Percentiles rank a stretch among this genome's conserved stretches.
Evolutionary conservation across 2,329 filamentous ascomycete genomes (phyloP).

Genomic region (Penicillium sp.): DNA sequence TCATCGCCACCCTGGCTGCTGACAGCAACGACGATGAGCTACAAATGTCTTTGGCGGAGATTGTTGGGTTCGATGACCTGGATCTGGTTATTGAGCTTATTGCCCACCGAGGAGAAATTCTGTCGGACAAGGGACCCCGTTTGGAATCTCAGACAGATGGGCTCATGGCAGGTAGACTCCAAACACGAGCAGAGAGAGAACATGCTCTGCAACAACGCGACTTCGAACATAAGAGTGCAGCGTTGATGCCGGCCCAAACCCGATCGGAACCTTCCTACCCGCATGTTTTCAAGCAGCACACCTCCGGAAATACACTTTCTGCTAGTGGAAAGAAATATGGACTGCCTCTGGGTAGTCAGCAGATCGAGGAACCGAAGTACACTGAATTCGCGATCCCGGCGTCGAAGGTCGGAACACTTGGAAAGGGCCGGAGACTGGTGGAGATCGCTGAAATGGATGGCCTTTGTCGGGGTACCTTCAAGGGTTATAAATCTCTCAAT

Average conservation of each 20-base stretch:
- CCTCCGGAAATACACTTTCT: slow-evolving; percentile 81
- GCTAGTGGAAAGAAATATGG: slow-evolving; percentile 77
- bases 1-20: slow-evolving; percentile 70
- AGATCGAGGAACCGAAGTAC: slow-evolving; percentile 72
- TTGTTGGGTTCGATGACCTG: slow-evolving; percentile 88
- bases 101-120: slow-evolving; percentile 67
- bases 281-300: slow-evolving; percentile 83
- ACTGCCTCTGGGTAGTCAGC: slow-evolving; percentile 71
- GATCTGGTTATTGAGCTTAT: slow-evolving; percentile 93
- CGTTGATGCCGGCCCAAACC: slow-evolving; percentile 67
- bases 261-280: slow-evolving; percentile 76
- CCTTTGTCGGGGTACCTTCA: slow-evolving; percentile 86
- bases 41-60: slow-evolving; percentile 85
- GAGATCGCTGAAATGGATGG: slow-evolving; percentile 81
- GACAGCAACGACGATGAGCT: slow-evolving; percentile 75
- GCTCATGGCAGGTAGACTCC: slow-evolving; percentile 54
- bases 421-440: slow-evolving; percentile 70
- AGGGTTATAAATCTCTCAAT: slow-evolving; percentile 88
- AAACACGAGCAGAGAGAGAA: slow-evolving; percentile 75
- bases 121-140: slow-evolving; percentile 41
- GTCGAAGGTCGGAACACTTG: slow-evolving; percentile 70
- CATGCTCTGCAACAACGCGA: slow-evolving; percentile 74
- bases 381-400: slow-evolving; percentile 89
- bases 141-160: slow-evolving; percentile 44
- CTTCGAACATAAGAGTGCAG: slow-evolving; percentile 74